Conservation (phyloP, 768 basidiomycete genomes). For the Mrakia blollopis region DNA sequence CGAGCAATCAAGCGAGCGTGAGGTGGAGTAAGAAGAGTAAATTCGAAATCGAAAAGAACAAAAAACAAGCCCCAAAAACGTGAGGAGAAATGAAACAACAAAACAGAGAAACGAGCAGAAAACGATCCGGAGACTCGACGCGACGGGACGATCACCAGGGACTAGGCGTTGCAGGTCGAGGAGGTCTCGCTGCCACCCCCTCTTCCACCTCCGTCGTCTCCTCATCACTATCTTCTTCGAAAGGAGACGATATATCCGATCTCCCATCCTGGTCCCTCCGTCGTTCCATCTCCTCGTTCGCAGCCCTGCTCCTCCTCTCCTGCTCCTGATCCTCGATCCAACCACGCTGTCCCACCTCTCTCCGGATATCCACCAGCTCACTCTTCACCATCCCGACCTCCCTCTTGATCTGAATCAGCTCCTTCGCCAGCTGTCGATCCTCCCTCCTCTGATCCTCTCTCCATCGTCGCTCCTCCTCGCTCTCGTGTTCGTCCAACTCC, state of each 20-base stretch:
- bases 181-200: too few relatives aligned
- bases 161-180: neutral
- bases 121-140: too few relatives aligned
- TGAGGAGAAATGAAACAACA: neutral
- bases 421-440: neutral
- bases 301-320: neutral
- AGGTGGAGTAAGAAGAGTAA: neutral
- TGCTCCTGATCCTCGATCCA: too few relatives aligned
- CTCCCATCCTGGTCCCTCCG: neutral
- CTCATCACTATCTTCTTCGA: neutral
- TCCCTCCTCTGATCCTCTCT: neutral
- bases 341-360: slow-evolving; percentile 5
- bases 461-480: slow-evolving; percentile 1
- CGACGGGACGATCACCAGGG: neutral
- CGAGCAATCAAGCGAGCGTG: neutral
- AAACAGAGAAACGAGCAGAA: neutral
- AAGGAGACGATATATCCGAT: neutral
- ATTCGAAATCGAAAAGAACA: neutral
- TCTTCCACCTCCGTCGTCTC: slow-evolving; percentile 2
- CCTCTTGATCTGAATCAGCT: neutral
- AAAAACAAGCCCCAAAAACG: neutral
- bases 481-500: neutral
- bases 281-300: neutral
- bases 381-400: slow-evolving; percentile 1
- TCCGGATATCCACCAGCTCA: slow-evolving; percentile 1